Conservation (phyloP, 2,329 filamentous ascomycete genomes). For the Beauveria sp. region DNA sequence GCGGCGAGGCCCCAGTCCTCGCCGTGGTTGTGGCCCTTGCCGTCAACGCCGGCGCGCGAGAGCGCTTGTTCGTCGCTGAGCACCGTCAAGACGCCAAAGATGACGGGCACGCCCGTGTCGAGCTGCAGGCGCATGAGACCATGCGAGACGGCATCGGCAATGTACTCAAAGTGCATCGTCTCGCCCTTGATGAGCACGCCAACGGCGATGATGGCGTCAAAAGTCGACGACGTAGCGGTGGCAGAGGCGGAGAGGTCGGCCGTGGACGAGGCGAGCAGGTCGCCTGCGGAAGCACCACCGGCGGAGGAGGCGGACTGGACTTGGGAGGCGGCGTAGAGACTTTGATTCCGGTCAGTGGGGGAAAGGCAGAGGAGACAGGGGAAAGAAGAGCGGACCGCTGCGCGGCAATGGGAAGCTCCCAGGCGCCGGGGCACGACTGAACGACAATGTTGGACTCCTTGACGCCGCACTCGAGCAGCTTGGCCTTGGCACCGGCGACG, state of each 20-base stretch:
- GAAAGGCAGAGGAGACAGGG: slow-evolving; percentile 12
- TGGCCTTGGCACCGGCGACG: slow-evolving; percentile 70
- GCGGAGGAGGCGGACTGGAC: slow-evolving; percentile 64
- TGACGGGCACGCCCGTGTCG: slow-evolving; percentile 78
- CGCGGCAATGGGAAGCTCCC: slow-evolving; percentile 87
- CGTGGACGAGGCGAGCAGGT: slow-evolving; percentile 63
- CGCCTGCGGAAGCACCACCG: slow-evolving; percentile 59
- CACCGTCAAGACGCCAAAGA: slow-evolving; percentile 88
- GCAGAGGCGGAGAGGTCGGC: slow-evolving; percentile 53
- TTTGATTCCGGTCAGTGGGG: slow-evolving; percentile 26
- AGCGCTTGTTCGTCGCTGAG: slow-evolving; percentile 81
- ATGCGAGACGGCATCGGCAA: slow-evolving; percentile 81
- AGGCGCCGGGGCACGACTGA: slow-evolving; percentile 86
- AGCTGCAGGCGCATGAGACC: slow-evolving; percentile 92
- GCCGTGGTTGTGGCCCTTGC: slow-evolving; percentile 77
- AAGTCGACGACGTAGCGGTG: slow-evolving; percentile 49
- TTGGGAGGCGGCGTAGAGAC: slow-evolving; percentile 78
- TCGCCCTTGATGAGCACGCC: slow-evolving; percentile 97
- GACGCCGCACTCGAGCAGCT: slow-evolving; percentile 72
- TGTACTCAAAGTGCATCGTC: slow-evolving; percentile 99
- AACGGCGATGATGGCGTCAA: slow-evolving; percentile 91
- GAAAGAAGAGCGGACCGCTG: slow-evolving; percentile 55
- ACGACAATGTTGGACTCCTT: slow-evolving; percentile 80
- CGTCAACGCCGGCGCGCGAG: slow-evolving; percentile 69
- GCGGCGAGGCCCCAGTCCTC: slow-evolving; percentile 94